Conservation (phyloP, 352 stramenopile genomes). For the Globisporangium splendens region DNA sequence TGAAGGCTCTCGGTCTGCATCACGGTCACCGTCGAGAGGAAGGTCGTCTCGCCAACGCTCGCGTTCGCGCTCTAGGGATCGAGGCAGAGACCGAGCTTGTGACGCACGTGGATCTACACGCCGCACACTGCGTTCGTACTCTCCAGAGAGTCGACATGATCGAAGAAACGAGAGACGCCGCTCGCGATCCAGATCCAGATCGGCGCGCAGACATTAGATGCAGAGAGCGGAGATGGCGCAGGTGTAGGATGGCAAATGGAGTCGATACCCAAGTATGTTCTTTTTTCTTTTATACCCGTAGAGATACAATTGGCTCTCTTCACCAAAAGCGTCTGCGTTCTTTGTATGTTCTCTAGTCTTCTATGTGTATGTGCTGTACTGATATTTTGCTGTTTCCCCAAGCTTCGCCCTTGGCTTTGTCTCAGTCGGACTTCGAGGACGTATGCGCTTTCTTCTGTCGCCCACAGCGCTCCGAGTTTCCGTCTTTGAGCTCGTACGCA, state of each 20-base stretch:
- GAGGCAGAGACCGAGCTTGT: neutral
- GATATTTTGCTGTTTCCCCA: neutral
- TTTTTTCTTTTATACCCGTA: neutral
- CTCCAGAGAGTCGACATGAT: neutral
- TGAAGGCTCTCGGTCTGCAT: neutral
- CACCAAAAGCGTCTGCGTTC: too few relatives aligned
- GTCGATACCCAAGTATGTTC: neutral
- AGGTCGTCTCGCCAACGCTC: conserved; percentile 1
- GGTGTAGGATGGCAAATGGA: neutral
- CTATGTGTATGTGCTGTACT: conserved; percentile 3
- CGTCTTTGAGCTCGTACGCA: conserved; percentile 67
- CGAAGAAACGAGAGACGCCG: conserved; percentile 1
- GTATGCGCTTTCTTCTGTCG: conserved; percentile 74
- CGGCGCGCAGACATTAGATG: neutral
- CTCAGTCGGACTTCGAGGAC: conserved; percentile 44
- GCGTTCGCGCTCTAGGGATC: conserved; percentile 2
- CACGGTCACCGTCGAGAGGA: neutral
- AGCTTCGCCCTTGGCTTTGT: neutral
- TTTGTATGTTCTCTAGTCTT: conserved; percentile 1
- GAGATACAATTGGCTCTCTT: too few relatives aligned
- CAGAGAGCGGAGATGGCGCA: too few relatives aligned
- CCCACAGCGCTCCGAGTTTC: conserved; percentile 64
- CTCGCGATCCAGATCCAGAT: conserved; percentile 1
- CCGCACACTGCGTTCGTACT: neutral
- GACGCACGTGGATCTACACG: neutral